Percentiles rank a stretch among this genome's conserved stretches.
phyloP scores from a whole-genome alignment of 2,329 filamentous ascomycete genomes.

The Pyrenophora seminiperda region DNA sequence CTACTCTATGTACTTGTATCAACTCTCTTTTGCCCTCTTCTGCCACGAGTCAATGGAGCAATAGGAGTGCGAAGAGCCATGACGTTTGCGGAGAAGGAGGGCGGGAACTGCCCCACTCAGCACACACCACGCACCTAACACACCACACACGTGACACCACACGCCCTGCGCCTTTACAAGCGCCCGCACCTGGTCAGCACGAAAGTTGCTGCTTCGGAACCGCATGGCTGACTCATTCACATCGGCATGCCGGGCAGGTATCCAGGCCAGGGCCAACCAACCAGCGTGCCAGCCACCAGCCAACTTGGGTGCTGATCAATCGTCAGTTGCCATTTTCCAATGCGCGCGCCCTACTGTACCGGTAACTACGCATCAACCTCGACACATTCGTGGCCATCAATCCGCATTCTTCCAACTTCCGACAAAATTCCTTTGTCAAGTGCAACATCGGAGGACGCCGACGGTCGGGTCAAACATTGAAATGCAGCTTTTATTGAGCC shows the following conservation, averaged over 20 bases:
- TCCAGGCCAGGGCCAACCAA: no score
- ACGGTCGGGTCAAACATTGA: conserved; percentile 12
- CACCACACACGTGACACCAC: no score
- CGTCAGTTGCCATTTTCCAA: conserved; percentile 23
- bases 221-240: background rate
- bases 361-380: conserved; percentile 14
- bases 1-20: conserved; percentile 2
- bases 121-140: no score
- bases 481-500: conserved; percentile 21
- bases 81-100: conserved; percentile 4
- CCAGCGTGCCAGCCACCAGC: conserved; percentile 11
- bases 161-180: background rate
- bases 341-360: no score
- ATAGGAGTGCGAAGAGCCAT: background rate
- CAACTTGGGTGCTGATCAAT: conserved; percentile 19
- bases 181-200: no score
- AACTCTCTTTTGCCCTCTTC: background rate
- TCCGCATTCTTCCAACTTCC: background rate
- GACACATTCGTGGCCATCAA: conserved; percentile 1
- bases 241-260: background rate
- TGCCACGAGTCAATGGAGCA: background rate
- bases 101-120: no score
- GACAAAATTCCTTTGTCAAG: conserved; percentile 15
- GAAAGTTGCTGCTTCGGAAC: conserved; percentile 6
- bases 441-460: conserved; percentile 19